Evolutionary conservation across 768 basidiomycete species (phyloP), one percentile per base, ranked within the genome.

Genomic region (Phylloporus rhodoxanthus): DNA sequence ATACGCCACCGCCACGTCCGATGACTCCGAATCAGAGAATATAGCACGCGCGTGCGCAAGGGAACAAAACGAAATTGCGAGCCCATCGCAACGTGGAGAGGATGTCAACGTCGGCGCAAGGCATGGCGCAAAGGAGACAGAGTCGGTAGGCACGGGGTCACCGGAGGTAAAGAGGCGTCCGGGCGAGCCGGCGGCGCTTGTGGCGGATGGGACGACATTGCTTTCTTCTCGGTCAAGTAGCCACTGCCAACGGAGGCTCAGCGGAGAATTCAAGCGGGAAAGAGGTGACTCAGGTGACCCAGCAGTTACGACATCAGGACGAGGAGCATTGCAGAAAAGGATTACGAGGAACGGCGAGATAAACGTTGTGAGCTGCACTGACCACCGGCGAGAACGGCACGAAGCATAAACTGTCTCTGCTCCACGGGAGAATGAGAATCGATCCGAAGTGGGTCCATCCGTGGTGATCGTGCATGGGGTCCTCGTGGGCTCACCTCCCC

Each of bases 151-250:
- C 77, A 80, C 80, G 2, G 82, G 82, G 36, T 83, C 64, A 21
- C 78, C 82, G 43, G 74, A 70, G 45, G 81, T 80, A 60, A 79
- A 80, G 10, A 83, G 72, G 50, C 81, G 75, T 17, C 82, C 80
- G 46, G 81, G 63, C 23, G 77, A 79, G 48, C 81, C 81, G 33
- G 82, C 68, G 42, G 81, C 75, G 67, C 56, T 56, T 40, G 58
- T 54, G 44, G 59, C 55, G 47, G 57, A 44, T 39, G 57, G 43
- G 5, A 55, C 44, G 23, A 55, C 33, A 37, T 54, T 52, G 59
- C 84, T 82, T 63, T 85, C 82, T 63, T 83, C 83, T 11, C 80
- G 81, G 23, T 79, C 78, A 61, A 82, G 53, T 74, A 68, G 13
- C 80, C 84, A 13, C 80, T 78, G 29, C 53, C 55, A 19, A 80